These are phyloP conservation scores for Harringtonia lauricola DNA, from an alignment of 2,329 filamentous ascomycete genomes.

Conservation along the genomic window DNA sequence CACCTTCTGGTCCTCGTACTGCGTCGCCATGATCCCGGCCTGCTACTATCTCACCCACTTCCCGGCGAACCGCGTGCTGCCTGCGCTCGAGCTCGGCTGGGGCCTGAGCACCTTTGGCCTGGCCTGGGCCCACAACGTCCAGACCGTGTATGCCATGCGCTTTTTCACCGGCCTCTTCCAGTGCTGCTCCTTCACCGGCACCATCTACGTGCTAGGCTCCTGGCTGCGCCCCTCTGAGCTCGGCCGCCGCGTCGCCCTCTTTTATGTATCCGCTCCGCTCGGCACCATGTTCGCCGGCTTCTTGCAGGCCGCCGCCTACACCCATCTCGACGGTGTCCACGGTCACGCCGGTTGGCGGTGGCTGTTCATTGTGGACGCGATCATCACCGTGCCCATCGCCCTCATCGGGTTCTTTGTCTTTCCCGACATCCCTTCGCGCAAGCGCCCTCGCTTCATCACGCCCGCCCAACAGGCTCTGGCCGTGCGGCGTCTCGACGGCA, in stretches of 20 bases:
- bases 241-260: slow-evolving; percentile 25
- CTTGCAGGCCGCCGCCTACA: slow-evolving; percentile 25
- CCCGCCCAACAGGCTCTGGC: background rate
- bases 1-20: slow-evolving; percentile 48
- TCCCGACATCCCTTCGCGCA: slow-evolving; percentile 55
- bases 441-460: slow-evolving; percentile 2
- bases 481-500: background rate
- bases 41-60: slow-evolving; percentile 29
- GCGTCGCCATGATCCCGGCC: slow-evolving; percentile 27
- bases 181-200: slow-evolving; percentile 32
- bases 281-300: slow-evolving; percentile 26
- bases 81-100: slow-evolving; percentile 25
- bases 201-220: slow-evolving; percentile 28
- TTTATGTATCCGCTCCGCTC: slow-evolving; percentile 25
- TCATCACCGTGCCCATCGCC: slow-evolving; percentile 46
- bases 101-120: slow-evolving; percentile 20
- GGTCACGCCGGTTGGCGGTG: slow-evolving; percentile 46
- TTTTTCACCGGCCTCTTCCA: slow-evolving; percentile 35
- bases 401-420: slow-evolving; percentile 58
- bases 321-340: slow-evolving; percentile 20
- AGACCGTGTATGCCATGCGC: slow-evolving; percentile 33
- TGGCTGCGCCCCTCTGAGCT: slow-evolving; percentile 29
- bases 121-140: slow-evolving; percentile 27
- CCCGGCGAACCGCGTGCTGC: slow-evolving; percentile 33
- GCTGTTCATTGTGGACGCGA: slow-evolving; percentile 55